A percentile compares a stretch with the other conserved stretches of the same genome.
These are phyloP conservation scores for Rehmannia glutinosa DNA, from an alignment of 257 asterid species.

Conservation along the genomic window DNA sequence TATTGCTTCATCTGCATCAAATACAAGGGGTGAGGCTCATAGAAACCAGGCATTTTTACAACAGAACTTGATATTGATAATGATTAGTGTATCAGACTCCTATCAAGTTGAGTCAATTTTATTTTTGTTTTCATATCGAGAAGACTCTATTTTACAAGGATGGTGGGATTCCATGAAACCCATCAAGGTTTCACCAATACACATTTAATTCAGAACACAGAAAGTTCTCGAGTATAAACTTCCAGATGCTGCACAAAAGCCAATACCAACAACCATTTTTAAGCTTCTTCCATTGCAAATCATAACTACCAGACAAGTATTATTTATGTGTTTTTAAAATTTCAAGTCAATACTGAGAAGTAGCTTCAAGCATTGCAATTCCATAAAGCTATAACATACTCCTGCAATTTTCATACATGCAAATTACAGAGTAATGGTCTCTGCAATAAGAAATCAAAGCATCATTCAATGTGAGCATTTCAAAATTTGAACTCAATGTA, in stretches of 20 bases:
- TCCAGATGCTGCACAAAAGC: background rate
- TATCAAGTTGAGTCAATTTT: background rate
- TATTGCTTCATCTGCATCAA: slow-evolving; percentile 49
- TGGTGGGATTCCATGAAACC: background rate
- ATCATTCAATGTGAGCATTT: background rate
- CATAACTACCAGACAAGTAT: background rate
- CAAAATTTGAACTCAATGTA: background rate
- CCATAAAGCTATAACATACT: background rate
- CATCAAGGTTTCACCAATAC: too few relatives aligned
- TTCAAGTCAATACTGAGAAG: background rate
- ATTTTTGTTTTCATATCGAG: background rate
- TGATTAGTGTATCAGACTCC: background rate
- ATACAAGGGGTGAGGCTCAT: background rate
- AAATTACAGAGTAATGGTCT: background rate
- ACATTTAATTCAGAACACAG: background rate
- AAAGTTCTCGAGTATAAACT: background rate
- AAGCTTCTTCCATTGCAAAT: background rate
- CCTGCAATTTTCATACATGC: background rate
- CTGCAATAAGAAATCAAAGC: background rate
- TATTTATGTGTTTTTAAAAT: background rate
- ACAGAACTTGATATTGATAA: background rate
- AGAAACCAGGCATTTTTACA: background rate
- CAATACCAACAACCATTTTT: background rate
- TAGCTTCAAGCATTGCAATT: background rate
- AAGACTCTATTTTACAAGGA: background rate